A percentile compares a stretch with the other conserved stretches of the same genome.
These are phyloP conservation scores for Podaxis rugospora DNA, from an alignment of 768 basidiomycete species.

Conservation along the genomic window DNA sequence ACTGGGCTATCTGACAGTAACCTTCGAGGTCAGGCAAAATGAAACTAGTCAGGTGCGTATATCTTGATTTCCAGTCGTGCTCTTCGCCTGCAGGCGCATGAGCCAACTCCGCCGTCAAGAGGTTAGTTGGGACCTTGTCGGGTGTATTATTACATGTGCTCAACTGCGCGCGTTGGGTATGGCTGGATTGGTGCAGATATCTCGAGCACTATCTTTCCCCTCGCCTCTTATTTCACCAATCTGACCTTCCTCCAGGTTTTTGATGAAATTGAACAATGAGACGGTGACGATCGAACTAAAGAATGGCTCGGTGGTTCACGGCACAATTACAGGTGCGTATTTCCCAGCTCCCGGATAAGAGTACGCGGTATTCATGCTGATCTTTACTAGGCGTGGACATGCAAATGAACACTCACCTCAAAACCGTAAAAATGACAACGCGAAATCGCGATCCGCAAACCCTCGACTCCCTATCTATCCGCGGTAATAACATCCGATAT, in stretches of 20 bases:
- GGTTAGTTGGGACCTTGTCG: conserved; percentile 8
- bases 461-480: conserved; percentile 88
- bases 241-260: conserved; percentile 56
- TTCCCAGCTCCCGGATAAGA: not conserved
- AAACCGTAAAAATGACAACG: conserved; percentile 95
- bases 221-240: conserved; percentile 10
- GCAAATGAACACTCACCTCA: conserved; percentile 99
- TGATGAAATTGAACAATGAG: conserved; percentile 99
- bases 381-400: conserved; percentile 82
- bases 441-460: conserved; percentile 84
- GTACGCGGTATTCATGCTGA: not conserved
- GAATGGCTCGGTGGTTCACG: conserved; percentile 92
- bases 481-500: conserved; percentile 96
- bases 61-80: conserved; percentile 9
- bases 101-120: conserved; percentile 9
- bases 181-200: conserved; percentile 4
- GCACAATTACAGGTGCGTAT: conserved; percentile 88
- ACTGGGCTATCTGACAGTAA: not conserved
- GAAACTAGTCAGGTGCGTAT: conserved; percentile 78
- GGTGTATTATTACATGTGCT: not conserved
- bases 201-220: conserved; percentile 5
- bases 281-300: conserved; percentile 98
- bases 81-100: not conserved
- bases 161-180: not conserved
- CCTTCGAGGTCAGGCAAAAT: conserved; percentile 30